phyloP scores from a whole-genome alignment of 2,329 filamentous ascomycete species.

The Aspergillus arachidicola region DNA sequence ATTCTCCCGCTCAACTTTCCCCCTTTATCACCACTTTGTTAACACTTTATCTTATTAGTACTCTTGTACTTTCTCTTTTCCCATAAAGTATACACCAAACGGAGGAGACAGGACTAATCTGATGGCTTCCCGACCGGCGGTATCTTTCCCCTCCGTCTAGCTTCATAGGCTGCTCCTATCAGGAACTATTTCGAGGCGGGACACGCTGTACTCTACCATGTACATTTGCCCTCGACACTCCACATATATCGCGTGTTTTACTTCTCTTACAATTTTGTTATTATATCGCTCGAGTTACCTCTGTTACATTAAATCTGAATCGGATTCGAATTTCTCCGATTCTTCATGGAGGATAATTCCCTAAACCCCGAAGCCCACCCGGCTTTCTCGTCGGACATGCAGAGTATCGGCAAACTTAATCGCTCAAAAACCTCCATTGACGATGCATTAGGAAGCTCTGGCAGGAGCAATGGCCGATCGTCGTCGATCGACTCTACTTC shows the following conservation, averaged over 20 bases:
- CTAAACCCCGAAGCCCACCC: slow-evolving; percentile 11
- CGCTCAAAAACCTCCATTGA: slow-evolving; percentile 41
- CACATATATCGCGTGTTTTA: neutral
- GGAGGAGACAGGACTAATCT: neutral
- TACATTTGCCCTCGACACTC: neutral
- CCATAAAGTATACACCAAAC: too few species aligned
- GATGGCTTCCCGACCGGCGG: neutral
- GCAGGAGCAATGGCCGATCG: slow-evolving; percentile 38
- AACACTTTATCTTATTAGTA: too few species aligned
- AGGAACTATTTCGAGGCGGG: neutral
- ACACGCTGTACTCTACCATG: slow-evolving; percentile 1
- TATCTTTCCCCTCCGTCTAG: neutral
- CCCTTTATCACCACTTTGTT: neutral
- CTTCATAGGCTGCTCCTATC: neutral
- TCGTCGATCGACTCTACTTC: slow-evolving; percentile 42
- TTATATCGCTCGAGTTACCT: neutral
- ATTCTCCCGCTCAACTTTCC: neutral
- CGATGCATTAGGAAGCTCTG: slow-evolving; percentile 34
- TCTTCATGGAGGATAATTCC: slow-evolving; percentile 35
- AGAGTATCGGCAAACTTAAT: slow-evolving; percentile 36
- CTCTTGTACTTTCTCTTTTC: neutral
- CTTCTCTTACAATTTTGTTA: neutral
- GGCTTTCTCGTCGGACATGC: slow-evolving; percentile 39
- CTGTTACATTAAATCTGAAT: neutral
- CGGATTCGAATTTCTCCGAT: neutral